Evolutionary conservation across 2,329 filamentous ascomycete species (phyloP), one percentile per base, ranked within the genome.

Genomic region (Exserohilum turcica): DNA sequence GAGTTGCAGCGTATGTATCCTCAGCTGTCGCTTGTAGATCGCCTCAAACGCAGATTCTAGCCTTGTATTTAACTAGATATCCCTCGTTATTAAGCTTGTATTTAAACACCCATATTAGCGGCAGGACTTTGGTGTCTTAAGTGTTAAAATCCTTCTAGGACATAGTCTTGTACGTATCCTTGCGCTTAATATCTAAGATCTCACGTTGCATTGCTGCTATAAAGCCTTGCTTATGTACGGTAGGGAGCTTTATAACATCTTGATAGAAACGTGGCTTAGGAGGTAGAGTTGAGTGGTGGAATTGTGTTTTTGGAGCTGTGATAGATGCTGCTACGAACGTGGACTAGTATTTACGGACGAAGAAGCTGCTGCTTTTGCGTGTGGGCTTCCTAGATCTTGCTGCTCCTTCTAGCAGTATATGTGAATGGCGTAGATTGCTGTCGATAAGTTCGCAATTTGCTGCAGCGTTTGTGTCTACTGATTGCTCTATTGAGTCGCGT

Each of bases 71-170:
- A 3, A 16, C 37, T 0, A 65, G 33, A 38, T 54, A 63, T 19
- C 54, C 59, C 10, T 62, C 35, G 2, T 9, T 37, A 16, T 62
- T 43, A 18, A 62, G 33, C 39, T 64, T 60, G 43, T 64, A 60
- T 8, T 47, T 57, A 15, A 59, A 60, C 1, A 61, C 56, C 58
- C 32, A 56, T 6, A 48, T 16, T 5, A 56, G 48, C 21, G 31
- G 48, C 5, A 56, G 44, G 31, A 63, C 43, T 32, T 60, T 28
- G 15, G 51, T 36, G 27, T 63, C 36, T 45, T 38, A 9, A 40
- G 45, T 8, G 21, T 60, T 54, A 27, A 60, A 55, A 19, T 60
- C 43, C 36, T 60, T 54, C 54, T 18, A 60, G n/a, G 15, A 18
- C 29, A 54, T 52, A 45, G n/a, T 57, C 28, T 47, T 43, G 15